A percentile compares a stretch with the other conserved stretches of the same genome.
These are phyloP conservation scores for Pythium apleroticum DNA, from an alignment of 352 stramenopile genomes.

Conservation along the genomic window DNA sequence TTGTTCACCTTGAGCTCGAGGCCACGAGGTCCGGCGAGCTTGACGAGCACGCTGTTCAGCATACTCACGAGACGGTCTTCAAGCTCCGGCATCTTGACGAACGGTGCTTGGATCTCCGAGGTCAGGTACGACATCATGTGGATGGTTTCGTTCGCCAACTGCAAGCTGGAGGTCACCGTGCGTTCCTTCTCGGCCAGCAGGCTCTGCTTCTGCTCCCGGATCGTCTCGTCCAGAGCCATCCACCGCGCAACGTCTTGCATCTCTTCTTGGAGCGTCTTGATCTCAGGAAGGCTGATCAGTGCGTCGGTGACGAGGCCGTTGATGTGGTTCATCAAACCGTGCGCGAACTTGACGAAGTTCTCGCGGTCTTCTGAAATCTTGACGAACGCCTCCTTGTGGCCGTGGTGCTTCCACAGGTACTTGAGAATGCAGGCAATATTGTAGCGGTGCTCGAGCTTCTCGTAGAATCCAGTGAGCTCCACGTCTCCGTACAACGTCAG, in stretches of 20 bases:
- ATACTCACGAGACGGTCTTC: conserved; percentile 94
- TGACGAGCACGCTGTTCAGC: conserved; percentile 95
- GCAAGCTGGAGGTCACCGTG: conserved; percentile 91
- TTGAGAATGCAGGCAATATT: conserved; percentile 97
- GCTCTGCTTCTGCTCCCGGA: conserved; percentile 89
- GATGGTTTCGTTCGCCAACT: conserved; percentile 97
- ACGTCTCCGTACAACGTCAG: conserved; percentile 98
- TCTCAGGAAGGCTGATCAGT: conserved; percentile 95
- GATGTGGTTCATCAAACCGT: conserved; percentile 99
- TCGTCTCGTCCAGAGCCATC: conserved; percentile 87
- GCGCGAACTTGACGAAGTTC: conserved; percentile 98
- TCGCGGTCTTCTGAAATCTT: conserved; percentile 91
- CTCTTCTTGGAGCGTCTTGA: conserved; percentile 92
- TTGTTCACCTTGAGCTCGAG: conserved; percentile 97
- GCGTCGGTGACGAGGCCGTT: conserved; percentile 96
- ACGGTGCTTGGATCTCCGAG: conserved; percentile 93
- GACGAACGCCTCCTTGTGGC: conserved; percentile 94
- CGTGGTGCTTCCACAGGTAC: conserved; percentile 94
- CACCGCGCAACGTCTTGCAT: conserved; percentile 80
- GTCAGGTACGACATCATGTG: conserved; percentile 98
- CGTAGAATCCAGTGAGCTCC: conserved; percentile 97
- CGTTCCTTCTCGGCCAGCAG: conserved; percentile 88
- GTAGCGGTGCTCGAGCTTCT: conserved; percentile 96
- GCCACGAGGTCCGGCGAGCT: conserved; percentile 91
- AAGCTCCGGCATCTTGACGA: conserved; percentile 92